These are phyloP conservation scores for Alternaria solani DNA, from an alignment of 2,329 filamentous ascomycete species.

Conservation along the genomic window DNA sequence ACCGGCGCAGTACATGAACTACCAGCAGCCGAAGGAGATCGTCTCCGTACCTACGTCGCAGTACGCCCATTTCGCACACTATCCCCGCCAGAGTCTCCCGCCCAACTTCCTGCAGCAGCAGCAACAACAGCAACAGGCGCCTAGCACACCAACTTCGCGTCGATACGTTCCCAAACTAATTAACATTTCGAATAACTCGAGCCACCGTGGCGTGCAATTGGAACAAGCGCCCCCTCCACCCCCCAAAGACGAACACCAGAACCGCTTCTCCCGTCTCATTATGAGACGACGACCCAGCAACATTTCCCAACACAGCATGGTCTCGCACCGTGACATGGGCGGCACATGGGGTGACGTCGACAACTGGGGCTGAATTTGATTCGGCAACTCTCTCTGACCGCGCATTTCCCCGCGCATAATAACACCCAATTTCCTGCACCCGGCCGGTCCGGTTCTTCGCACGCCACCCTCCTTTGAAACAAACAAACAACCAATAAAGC, in stretches of 20 bases:
- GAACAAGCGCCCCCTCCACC: constrained; percentile 47
- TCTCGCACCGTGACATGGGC: constrained; percentile 43
- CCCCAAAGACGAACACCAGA: constrained; percentile 45
- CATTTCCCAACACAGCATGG: constrained; percentile 47
- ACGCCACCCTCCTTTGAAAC: constrained; percentile 33
- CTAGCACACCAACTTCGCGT: constrained; percentile 32
- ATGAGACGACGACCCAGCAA: constrained; percentile 49
- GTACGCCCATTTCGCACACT: constrained; percentile 45
- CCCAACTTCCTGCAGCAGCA: constrained; percentile 43
- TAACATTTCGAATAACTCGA: constrained; percentile 42
- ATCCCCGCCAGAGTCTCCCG: constrained; percentile 46
- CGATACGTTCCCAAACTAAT: constrained; percentile 47
- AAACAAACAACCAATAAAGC: constrained; percentile 32
- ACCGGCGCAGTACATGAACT: constrained; percentile 42
- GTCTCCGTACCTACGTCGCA: constrained; percentile 46
- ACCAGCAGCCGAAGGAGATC: constrained; percentile 41
- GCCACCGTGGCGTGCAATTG: constrained; percentile 35
- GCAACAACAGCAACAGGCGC: constrained; percentile 13
- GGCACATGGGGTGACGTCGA: constrained; percentile 45
- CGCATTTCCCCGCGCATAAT: constrained; percentile 1
- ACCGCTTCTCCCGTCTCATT: constrained; percentile 47
- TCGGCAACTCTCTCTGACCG: background rate
- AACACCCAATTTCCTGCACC: constrained; percentile 8
- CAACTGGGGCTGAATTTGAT: constrained; percentile 42
- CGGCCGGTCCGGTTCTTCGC: constrained; percentile 39